Evolutionary conservation across 164 flowering plant species (phyloP), one percentile per base, ranked within the genome.

Genomic region (Magnolia kwangsiensis): DNA sequence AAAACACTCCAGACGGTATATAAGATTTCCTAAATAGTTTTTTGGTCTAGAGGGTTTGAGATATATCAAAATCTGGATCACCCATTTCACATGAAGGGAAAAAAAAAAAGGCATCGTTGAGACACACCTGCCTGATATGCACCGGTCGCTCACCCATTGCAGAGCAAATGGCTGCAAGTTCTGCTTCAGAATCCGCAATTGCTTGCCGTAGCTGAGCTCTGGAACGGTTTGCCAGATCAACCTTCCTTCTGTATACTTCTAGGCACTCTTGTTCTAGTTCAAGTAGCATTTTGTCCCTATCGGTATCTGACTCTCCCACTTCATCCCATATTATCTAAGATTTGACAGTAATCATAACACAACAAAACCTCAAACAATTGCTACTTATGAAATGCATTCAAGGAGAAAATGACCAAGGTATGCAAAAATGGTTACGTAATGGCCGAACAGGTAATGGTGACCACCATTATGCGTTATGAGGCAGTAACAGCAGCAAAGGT

Each of bases 271-370:
- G 85, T 82, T 94, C 96, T 72, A 94, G 82, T 71, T 91, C 89
- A 59, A 81, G 74, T 13, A 94, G 78, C 90, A 87, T 85, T 64
- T 73, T 82, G 77, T 94, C 94, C 82, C 89, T 89, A 51, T 89
- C 88, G 59, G 27, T 72, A n/a, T 87, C 89, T 50, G 89, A 5
- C 78, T 90, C 94, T 49, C 98, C 98, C 75, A 93, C 85, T 84
- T 93, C 98, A 88, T 90, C 88, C 98, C 98, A 93, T 76, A 93
- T 89, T 78, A 78, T 84, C 96, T 91, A 58, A 73, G 74, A 61
- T 51, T 72, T 55, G 18, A 73, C 27, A 76, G 5, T 11, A 77
- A 20, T 29, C 69, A 64, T 4, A 23, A 69, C 9, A 29, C 24
- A 10, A 50, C 50, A 3, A 45, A 31, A 19, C 7, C 65, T 6